phyloP scores from a whole-genome alignment of 1,284 basidiomycete genomes.

The Spongiforma sp. region DNA sequence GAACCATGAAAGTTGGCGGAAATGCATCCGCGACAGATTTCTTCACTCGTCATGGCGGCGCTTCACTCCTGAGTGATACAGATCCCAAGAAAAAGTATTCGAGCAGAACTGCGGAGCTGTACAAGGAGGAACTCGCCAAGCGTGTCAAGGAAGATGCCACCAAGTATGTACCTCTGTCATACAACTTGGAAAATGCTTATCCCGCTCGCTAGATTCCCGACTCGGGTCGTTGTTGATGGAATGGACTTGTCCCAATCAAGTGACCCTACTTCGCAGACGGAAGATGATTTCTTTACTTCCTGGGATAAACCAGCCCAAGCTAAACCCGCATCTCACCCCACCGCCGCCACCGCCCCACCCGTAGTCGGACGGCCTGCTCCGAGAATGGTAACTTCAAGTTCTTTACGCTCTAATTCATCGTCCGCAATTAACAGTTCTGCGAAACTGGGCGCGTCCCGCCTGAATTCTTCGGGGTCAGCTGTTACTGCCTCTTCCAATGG shows the following conservation, averaged over 20 bases:
- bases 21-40: constrained; percentile 92
- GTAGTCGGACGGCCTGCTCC: constrained; percentile 43
- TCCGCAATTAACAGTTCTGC: constrained; percentile 41
- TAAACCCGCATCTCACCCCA: constrained; percentile 54
- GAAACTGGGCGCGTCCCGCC: constrained; percentile 59
- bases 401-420: constrained; percentile 52
- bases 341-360: constrained; percentile 44
- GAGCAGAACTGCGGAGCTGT: constrained; percentile 81
- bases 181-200: background rate
- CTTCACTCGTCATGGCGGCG: constrained; percentile 87
- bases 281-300: constrained; percentile 93
- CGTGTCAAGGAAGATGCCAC: constrained; percentile 83
- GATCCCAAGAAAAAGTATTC: constrained; percentile 94
- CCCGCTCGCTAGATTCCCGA: constrained; percentile 63
- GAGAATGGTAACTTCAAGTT: constrained; percentile 69
- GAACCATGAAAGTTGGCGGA: constrained; percentile 97
- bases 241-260: constrained; percentile 51
- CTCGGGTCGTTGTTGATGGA: constrained; percentile 82
- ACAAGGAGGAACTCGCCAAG: constrained; percentile 91
- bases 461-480: constrained; percentile 53
- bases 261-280: constrained; percentile 48
- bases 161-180: constrained; percentile 50
- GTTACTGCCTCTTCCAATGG: constrained; percentile 40
- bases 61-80: constrained; percentile 70
- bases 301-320: constrained; percentile 88